A percentile compares a stretch with the other conserved stretches of the same genome.
Conservation (phyloP, 2,329 filamentous ascomycete species). For the Exophiala sideris region DNA sequence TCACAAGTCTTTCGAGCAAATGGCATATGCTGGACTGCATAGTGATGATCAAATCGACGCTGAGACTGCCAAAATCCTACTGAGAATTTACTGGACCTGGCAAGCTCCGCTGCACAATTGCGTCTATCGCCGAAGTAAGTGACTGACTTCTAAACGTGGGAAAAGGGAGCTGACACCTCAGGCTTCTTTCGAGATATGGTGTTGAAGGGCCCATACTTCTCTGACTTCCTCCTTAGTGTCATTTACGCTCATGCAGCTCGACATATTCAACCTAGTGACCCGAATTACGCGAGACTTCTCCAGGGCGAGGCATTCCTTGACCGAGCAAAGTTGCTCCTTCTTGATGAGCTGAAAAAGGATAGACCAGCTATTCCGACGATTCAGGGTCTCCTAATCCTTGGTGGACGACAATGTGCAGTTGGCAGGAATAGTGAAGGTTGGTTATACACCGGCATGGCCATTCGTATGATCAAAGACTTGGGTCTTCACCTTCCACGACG, state of each 20-base stretch:
- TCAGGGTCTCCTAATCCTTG: background rate
- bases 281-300: background rate
- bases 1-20: background rate
- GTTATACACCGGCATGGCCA: background rate
- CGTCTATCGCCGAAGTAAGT: background rate
- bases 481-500: background rate
- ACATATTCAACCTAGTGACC: background rate
- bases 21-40: background rate
- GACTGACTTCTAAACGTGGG: background rate
- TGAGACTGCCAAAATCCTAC: background rate
- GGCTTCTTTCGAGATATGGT: constrained; percentile 1
- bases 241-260: background rate
- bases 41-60: background rate
- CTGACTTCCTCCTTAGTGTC: background rate
- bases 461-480: background rate
- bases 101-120: background rate
- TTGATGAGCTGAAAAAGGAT: background rate
- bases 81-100: background rate
- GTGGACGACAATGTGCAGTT: background rate
- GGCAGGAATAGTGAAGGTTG: background rate
- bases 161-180: background rate
- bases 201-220: background rate
- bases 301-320: background rate
- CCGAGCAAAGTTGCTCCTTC: background rate
- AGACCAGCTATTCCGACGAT: background rate